Evolutionary conservation across 345 rosid genomes (phyloP).

Genomic region (Gossypium thurberi): DNA sequence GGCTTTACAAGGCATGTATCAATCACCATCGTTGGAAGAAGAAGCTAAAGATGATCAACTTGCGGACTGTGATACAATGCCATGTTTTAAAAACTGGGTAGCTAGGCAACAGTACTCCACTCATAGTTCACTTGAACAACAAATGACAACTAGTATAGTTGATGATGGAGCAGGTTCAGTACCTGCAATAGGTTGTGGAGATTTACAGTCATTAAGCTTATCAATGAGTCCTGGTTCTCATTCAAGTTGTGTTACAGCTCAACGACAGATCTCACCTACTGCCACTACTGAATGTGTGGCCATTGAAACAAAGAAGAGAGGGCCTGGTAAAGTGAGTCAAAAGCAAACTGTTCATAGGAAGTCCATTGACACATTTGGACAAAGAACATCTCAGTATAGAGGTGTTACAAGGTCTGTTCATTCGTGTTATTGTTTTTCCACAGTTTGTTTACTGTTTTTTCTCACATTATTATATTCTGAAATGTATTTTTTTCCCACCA

Average conservation of each 20-base stretch:
- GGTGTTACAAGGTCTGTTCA: conserved; percentile 65
- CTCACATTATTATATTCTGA: not conserved
- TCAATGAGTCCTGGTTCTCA: conserved; percentile 73
- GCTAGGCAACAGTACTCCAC: conserved; percentile 26
- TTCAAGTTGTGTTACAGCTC: conserved; percentile 53
- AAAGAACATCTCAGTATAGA: conserved; percentile 81
- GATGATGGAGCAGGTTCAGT: conserved; percentile 24
- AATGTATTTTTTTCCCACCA: conserved; percentile 9
- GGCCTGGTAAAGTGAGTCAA: conserved; percentile 38
- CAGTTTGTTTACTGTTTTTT: not conserved
- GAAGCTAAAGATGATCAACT: conserved; percentile 24
- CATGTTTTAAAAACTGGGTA: conserved; percentile 37
- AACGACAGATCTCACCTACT: conserved; percentile 41
- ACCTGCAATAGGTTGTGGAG: conserved; percentile 35
- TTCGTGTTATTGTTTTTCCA: not conserved
- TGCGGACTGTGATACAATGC: conserved; percentile 25
- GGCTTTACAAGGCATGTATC: conserved; percentile 30
- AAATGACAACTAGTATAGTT: conserved; percentile 18
- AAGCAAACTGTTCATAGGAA: conserved; percentile 74
- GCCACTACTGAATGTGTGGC: conserved; percentile 25
- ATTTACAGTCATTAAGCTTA: conserved; percentile 48
- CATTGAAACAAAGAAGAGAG: conserved; percentile 56
- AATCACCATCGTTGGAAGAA: conserved; percentile 24
- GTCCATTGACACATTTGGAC: conserved; percentile 80
- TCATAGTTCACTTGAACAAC: conserved; percentile 28